These are phyloP conservation scores for Neurospora sp. DNA, from an alignment of 495 filamentous ascomycete species.

Conservation along the genomic window DNA sequence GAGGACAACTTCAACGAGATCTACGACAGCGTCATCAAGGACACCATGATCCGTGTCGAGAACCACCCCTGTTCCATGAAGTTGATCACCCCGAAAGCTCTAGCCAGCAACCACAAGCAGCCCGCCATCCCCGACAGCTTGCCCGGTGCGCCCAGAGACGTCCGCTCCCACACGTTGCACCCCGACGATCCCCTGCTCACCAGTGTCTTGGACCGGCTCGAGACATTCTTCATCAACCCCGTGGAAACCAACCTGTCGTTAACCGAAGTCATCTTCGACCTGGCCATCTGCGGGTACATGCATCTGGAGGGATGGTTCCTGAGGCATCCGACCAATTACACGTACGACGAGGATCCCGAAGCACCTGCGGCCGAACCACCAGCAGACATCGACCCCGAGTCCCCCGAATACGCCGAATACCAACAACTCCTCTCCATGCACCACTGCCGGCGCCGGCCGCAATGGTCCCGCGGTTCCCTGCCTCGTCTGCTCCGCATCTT, in stretches of 20 bases:
- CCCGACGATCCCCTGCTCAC: slow-evolving; percentile 69
- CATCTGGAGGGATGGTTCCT: slow-evolving; percentile 84
- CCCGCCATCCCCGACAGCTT: slow-evolving; percentile 39
- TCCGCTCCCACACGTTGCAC: slow-evolving; percentile 49
- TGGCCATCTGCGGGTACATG: slow-evolving; percentile 74
- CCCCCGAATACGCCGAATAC: slow-evolving; percentile 30
- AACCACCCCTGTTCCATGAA: slow-evolving; percentile 62
- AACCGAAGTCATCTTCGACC: slow-evolving; percentile 71
- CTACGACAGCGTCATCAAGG: slow-evolving; percentile 75
- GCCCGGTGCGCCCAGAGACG: slow-evolving; percentile 43
- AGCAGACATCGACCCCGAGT: slow-evolving; percentile 20
- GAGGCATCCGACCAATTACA: slow-evolving; percentile 55
- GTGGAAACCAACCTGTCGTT: slow-evolving; percentile 81
- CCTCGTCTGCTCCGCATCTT: slow-evolving; percentile 43
- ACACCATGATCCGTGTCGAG: slow-evolving; percentile 69
- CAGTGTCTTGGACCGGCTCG: slow-evolving; percentile 57
- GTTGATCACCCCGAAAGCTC: slow-evolving; percentile 44
- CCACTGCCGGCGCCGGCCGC: slow-evolving; percentile 40
- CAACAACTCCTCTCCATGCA: slow-evolving; percentile 35
- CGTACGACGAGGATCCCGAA: slow-evolving; percentile 31
- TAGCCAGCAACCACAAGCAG: slow-evolving; percentile 40
- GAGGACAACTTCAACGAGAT: slow-evolving; percentile 64
- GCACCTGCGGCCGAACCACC: slow-evolving; percentile 6
- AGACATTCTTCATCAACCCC: slow-evolving; percentile 77
- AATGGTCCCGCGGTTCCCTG: slow-evolving; percentile 32